phyloP scores from a whole-genome alignment of 306 rosid genomes.

The Vicia faba region DNA sequence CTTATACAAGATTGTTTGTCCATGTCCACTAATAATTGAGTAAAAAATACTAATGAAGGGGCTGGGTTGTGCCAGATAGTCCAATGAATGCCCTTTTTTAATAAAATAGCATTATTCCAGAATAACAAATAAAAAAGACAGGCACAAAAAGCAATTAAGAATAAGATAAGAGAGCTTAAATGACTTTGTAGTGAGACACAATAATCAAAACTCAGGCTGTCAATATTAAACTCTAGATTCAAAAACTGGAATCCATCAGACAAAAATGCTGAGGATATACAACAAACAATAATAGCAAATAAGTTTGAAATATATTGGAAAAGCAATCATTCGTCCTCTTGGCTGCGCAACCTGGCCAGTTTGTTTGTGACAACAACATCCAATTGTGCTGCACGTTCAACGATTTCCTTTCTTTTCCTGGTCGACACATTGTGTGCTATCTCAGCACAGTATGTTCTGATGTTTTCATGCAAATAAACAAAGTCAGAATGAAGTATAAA shows the following conservation, averaged over 20 bases:
- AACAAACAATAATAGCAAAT: slow-evolving; percentile 9
- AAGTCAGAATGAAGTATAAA: not conserved
- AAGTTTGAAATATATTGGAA: not conserved
- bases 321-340: slow-evolving; percentile 61
- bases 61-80: not conserved
- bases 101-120: too few species aligned
- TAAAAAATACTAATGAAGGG: too few species aligned
- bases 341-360: slow-evolving; percentile 79
- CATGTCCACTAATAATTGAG: too few species aligned
- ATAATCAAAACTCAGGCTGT: not conserved
- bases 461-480: not conserved
- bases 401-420: slow-evolving; percentile 41
- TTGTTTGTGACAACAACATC: slow-evolving; percentile 78
- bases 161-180: not conserved
- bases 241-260: not conserved
- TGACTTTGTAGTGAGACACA: not conserved
- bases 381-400: slow-evolving; percentile 75
- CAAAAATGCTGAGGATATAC: not conserved
- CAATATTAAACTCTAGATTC: not conserved
- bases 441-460: slow-evolving; percentile 3
- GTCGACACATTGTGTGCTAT: slow-evolving; percentile 12
- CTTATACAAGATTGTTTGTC: too few species aligned
- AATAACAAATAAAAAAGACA: not conserved
- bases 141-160: not conserved
- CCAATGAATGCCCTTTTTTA: too few species aligned